Percentiles rank a stretch among this genome's conserved stretches.
Conservation (phyloP, 1,284 basidiomycete species). For the Phellinidium pouzarii region DNA sequence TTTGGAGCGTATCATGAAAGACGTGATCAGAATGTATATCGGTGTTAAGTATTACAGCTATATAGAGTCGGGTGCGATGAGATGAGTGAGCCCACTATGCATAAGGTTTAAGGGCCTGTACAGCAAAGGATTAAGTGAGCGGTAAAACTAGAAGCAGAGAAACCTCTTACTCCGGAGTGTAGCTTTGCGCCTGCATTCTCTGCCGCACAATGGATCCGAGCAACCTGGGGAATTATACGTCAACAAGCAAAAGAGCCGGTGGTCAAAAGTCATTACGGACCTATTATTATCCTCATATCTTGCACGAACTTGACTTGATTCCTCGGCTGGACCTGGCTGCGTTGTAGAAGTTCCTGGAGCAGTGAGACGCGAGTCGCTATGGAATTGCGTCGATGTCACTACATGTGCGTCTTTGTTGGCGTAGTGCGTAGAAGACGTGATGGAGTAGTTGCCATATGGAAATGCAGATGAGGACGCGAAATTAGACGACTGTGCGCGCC, state of each 20-base stretch:
- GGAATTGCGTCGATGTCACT: not conserved
- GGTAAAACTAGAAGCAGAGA: too few species aligned
- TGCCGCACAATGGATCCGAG: slow-evolving; percentile 14
- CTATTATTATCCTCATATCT: slow-evolving; percentile 61
- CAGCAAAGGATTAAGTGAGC: too few species aligned
- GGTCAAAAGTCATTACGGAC: slow-evolving; percentile 30
- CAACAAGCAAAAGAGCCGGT: not conserved
- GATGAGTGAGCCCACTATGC: too few species aligned
- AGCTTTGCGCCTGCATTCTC: slow-evolving; percentile 5
- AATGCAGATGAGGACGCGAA: not conserved
- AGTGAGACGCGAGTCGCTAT: not conserved
- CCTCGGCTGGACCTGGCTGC: slow-evolving; percentile 1
- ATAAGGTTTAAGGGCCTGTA: too few species aligned
- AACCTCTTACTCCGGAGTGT: not conserved
- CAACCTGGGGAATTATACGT: not conserved
- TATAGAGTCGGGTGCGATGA: too few species aligned
- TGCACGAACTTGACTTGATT: slow-evolving; percentile 38
- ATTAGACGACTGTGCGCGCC: slow-evolving; percentile 30
- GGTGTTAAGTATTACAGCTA: too few species aligned
- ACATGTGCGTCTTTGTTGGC: not conserved
- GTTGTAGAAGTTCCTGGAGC: not conserved
- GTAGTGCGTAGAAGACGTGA: slow-evolving; percentile 15
- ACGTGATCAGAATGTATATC: too few species aligned
- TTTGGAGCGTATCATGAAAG: too few species aligned
- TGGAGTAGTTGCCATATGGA: not conserved